A percentile compares a stretch with the other conserved stretches of the same genome.
Conservation (phyloP, 2,329 filamentous ascomycete species). For the Phyllosticta citriasiana region DNA sequence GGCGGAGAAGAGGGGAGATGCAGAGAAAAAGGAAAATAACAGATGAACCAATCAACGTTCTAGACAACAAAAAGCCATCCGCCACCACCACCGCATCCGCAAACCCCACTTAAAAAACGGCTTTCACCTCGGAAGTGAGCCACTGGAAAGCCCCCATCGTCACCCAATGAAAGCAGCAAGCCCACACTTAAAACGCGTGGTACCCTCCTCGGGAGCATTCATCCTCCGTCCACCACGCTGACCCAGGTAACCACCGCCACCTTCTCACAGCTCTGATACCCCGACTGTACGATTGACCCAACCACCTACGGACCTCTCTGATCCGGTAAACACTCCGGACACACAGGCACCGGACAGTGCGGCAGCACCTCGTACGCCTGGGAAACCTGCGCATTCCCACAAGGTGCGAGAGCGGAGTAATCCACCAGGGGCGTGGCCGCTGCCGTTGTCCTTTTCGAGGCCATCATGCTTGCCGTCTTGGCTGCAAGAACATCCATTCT, state of each 20-base stretch:
- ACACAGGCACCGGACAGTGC: background rate
- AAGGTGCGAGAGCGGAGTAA: background rate
- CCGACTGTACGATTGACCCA: background rate
- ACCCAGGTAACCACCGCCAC: no score
- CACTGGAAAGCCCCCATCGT: no score
- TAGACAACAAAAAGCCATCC: background rate
- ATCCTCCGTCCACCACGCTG: no score
- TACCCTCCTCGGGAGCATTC: no score
- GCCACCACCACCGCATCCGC: slow-evolving; percentile 1
- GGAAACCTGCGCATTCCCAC: background rate
- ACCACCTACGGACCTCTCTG: background rate
- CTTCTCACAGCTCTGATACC: no score
- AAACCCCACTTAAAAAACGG: background rate
- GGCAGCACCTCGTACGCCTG: slow-evolving; percentile 2
- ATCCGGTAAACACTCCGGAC: slow-evolving; percentile 1
- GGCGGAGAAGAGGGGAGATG: no score
- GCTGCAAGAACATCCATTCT: background rate
- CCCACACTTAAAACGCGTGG: no score
- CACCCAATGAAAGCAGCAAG: no score
- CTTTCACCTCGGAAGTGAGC: background rate
- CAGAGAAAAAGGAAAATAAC: no score
- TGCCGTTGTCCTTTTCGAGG: background rate
- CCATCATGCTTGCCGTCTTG: background rate
- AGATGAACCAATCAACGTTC: no score
- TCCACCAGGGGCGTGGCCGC: background rate